Base-by-base conservation (phyloP, 164 flowering plant genomes). In the Brasenia schreberi region DNA sequence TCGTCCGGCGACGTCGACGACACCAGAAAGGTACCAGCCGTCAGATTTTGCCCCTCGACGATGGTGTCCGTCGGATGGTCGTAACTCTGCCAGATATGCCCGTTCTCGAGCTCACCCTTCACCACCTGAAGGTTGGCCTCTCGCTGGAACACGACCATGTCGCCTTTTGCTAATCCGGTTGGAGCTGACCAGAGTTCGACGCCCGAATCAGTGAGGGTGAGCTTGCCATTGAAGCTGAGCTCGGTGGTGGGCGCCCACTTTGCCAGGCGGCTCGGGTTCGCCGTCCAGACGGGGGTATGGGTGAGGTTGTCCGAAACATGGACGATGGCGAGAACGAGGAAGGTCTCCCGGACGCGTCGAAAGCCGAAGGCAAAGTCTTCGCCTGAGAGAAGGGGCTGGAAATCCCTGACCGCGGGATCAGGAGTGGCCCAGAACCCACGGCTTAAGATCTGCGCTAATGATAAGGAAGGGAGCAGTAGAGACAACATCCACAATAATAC, bases 71-170 rank as follows among this genome's bases (percentile, higher is more conserved):
- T 65, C 14, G 96, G 96, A 73, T 73, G 84, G 43, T 85, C 78
- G 66, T 88, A 93, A 76, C 97, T 93, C 67, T 86, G 84, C 98
- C 98, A 93, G 0, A 81, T n/a, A 14, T 7, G 62, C 19, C 81
- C 73, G 23, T 10, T 14, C 6, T 74, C 12, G 4, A 52, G 23
- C 7, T 58, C 75, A 1, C 6, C 11, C 7, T 64, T 73, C 16
- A 72, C 78, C 6, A 90, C 65, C 64, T 77, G 82, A 9, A 93
- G 81, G 69, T 90, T 85, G 0, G 96, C 85, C 18, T 71, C 71
- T 77, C 77, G 72, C 65, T 77, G 19, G 23, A 67, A 17, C 16
- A 43, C 33, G 42, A 67, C 52, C 27, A 45, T 18, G 64, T 42
- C 64, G 3, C 58, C 82, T 23, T 23, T 23, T 23, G 27, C 27